Evolutionary conservation across 352 stramenopile species (phyloP).

Genomic region (Phytophthora pini): DNA sequence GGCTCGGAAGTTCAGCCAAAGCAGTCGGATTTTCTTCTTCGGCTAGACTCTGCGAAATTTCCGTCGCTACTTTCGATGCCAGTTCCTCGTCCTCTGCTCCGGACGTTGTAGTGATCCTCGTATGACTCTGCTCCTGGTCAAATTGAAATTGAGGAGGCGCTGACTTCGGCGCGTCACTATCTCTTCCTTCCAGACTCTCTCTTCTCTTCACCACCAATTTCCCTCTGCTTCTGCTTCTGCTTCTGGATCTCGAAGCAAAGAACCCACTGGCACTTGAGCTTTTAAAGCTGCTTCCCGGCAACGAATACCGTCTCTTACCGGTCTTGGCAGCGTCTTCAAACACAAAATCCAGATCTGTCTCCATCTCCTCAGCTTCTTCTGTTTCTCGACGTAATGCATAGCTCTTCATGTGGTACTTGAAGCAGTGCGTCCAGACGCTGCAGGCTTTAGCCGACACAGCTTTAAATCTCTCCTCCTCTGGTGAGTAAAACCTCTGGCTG

Average conservation of each 20-base stretch:
- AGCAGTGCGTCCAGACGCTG: constrained; percentile 68
- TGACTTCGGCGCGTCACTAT: constrained; percentile 8
- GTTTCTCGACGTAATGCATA: constrained; percentile 30
- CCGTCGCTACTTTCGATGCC: constrained; percentile 3
- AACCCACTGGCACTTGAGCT: constrained; percentile 18
- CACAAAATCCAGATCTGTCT: constrained; percentile 49
- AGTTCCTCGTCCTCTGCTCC: constrained; percentile 13
- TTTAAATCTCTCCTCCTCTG: constrained; percentile 49
- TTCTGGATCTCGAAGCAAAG: constrained; percentile 7
- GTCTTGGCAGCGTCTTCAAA: constrained; percentile 42
- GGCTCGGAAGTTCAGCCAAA: constrained; percentile 16
- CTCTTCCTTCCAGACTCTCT: constrained; percentile 13
- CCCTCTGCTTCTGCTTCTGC: constrained; percentile 20
- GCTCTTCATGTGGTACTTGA: constrained; percentile 69
- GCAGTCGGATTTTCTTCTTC: constrained; percentile 1
- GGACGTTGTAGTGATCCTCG: not conserved
- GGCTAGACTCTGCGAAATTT: constrained; percentile 10
- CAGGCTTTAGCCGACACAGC: constrained; percentile 53
- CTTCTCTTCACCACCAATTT: constrained; percentile 16
- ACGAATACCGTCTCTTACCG: constrained; percentile 22
- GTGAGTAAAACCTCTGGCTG: constrained; percentile 49
- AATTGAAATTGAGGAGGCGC: constrained; percentile 10
- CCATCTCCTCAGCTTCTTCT: constrained; percentile 8
- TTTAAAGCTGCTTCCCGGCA: constrained; percentile 27
- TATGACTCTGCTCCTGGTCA: constrained; percentile 11